These are phyloP conservation scores for Aquilaria sinensis DNA, from an alignment of 345 rosid genomes.

Conservation along the genomic window DNA sequence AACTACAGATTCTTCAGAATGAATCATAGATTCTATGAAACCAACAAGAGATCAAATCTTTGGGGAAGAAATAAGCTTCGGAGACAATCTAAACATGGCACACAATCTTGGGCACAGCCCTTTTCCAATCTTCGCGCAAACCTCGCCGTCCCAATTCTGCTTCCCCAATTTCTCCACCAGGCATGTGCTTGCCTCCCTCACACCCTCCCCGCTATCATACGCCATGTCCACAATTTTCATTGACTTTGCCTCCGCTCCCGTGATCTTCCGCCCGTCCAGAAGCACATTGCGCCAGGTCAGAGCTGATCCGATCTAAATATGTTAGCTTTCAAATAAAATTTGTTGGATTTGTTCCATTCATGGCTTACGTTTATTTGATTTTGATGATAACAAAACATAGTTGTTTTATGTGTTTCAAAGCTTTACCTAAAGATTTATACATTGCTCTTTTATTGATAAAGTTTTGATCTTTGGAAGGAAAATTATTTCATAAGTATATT, in stretches of 20 bases:
- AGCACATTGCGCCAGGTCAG: conserved; percentile 45
- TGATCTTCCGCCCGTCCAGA: conserved; percentile 48
- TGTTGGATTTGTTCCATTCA: no score
- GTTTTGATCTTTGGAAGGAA: no score
- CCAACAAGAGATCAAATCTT: conserved; percentile 25
- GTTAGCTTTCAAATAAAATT: no score
- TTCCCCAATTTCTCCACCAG: conserved; percentile 41
- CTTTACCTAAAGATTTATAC: no score
- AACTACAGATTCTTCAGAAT: neutral
- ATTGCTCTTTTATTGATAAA: no score
- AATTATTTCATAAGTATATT: no score
- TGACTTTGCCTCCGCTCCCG: conserved; percentile 49
- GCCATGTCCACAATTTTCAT: conserved; percentile 55
- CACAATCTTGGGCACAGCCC: conserved; percentile 60
- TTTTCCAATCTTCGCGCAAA: conserved; percentile 69
- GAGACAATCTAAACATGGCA: conserved; percentile 31
- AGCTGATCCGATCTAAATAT: conserved; percentile 27
- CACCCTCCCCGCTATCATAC: conserved; percentile 37
- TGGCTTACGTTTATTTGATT: no score
- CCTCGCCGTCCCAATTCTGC: conserved; percentile 55
- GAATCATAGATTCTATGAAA: neutral
- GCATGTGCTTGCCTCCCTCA: conserved; percentile 36
- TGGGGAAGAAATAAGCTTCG: conserved; percentile 20
- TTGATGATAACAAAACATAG: no score
- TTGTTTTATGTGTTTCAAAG: no score